Percentiles rank a stretch among this genome's conserved stretches.
These are phyloP conservation scores for Flueggea neowawraea DNA, from an alignment of 441 rosid genomes.

Conservation along the genomic window DNA sequence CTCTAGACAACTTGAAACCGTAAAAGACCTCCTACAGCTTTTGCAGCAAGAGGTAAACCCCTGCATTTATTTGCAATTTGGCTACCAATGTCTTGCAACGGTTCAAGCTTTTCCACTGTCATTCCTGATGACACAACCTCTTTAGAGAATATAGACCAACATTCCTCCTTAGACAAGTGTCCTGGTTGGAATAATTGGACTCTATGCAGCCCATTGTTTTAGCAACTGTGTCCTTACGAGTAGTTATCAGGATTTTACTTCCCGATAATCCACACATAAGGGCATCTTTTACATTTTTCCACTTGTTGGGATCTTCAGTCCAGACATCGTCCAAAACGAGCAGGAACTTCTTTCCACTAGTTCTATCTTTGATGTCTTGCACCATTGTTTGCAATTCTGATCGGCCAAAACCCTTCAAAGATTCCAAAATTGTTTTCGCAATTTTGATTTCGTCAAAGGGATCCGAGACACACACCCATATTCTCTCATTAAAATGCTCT, in stretches of 20 bases:
- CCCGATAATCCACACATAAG: constrained; percentile 10
- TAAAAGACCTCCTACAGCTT: constrained; percentile 17
- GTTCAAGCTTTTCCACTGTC: neutral
- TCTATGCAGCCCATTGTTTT: constrained; percentile 11
- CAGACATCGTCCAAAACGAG: constrained; percentile 23
- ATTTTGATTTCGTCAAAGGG: constrained; percentile 17
- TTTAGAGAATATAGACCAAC: constrained; percentile 9
- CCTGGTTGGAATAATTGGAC: constrained; percentile 1
- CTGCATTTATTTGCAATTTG: constrained; percentile 11
- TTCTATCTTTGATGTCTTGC: neutral
- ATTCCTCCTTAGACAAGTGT: constrained; percentile 5
- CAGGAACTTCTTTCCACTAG: constrained; percentile 16
- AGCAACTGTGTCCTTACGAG: constrained; percentile 19
- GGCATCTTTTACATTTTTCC: constrained; percentile 15
- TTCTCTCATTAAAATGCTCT: constrained; percentile 13
- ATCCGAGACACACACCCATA: constrained; percentile 28
- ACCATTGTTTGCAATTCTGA: neutral
- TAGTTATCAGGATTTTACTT: constrained; percentile 18
- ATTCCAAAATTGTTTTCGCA: constrained; percentile 16
- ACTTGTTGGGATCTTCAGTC: constrained; percentile 3
- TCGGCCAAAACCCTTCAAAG: neutral
- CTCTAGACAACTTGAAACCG: constrained; percentile 11
- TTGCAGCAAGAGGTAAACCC: constrained; percentile 25
- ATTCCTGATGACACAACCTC: neutral
- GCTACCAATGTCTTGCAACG: constrained; percentile 10